A percentile compares a stretch with the other conserved stretches of the same genome.
Evolutionary conservation across 2,329 filamentous ascomycete species (phyloP).

Genomic region (Ophiostoma piceae): DNA sequence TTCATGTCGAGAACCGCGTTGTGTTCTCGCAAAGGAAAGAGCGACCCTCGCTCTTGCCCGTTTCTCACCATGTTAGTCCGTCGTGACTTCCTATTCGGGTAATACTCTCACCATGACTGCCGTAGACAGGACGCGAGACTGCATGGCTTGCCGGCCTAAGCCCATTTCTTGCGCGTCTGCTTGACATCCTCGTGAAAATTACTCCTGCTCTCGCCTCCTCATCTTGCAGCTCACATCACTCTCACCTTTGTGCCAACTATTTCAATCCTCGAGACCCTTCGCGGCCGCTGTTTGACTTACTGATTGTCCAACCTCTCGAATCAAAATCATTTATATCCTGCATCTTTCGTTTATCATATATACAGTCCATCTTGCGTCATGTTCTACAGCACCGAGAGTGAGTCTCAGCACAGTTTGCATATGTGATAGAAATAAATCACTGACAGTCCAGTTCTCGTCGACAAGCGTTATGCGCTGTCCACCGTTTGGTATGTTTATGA

Average conservation of each 20-base stretch:
- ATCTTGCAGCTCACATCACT: background rate
- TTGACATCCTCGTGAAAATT: background rate
- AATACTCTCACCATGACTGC: background rate
- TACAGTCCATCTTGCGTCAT: slow-evolving; percentile 15
- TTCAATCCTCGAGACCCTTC: background rate
- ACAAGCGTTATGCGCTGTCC: slow-evolving; percentile 81
- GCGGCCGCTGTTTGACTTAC: background rate
- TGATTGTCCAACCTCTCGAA: background rate
- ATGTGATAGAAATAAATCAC: background rate
- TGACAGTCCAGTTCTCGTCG: slow-evolving; percentile 63
- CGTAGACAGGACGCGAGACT: background rate
- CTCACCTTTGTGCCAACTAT: background rate
- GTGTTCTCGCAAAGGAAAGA: slow-evolving; percentile 13
- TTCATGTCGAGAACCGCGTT: too few relatives aligned
- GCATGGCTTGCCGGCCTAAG: background rate
- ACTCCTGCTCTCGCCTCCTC: background rate
- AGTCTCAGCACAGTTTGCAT: background rate
- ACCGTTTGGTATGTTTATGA: slow-evolving; percentile 74
- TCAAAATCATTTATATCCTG: background rate
- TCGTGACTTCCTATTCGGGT: slow-evolving; percentile 21
- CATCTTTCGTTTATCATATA: background rate
- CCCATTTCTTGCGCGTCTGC: background rate
- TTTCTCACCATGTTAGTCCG: slow-evolving; percentile 14
- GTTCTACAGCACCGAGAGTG: slow-evolving; percentile 37
- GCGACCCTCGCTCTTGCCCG: slow-evolving; percentile 12